Evolutionary conservation across 495 filamentous ascomycete genomes (phyloP), one percentile per base, ranked within the genome.

Genomic region (Viridothelium virens): DNA sequence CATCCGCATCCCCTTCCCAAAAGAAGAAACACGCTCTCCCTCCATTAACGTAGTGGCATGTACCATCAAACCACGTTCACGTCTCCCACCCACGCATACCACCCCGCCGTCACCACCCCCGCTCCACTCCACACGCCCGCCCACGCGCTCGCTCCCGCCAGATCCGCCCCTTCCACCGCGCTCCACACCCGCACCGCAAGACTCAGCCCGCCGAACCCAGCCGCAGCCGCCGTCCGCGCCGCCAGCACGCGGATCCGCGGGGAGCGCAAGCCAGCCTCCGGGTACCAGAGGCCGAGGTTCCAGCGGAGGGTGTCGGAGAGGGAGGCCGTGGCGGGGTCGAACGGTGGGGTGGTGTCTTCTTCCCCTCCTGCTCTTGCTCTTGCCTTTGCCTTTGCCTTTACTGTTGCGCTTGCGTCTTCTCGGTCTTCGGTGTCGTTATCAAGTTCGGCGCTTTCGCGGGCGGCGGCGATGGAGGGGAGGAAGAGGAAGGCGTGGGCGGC

Each of bases 401-500:
- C 25, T 25, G 0, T 25, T 25, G 25, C 25, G 25, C 25, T 25
- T 25, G 25, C 25, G 25, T 25, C 25, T 25, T 25, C 25, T 25
- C 25, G 25, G 25, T 25, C 25, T 25, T 25, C 25, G 25, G 25
- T 25, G 25, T 25, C 25, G 25, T 25, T 25, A 25, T 25, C 25
- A 25, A 25, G 25, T 25, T 25, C 25, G 25, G 25, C 25, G 25
- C 25, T 25, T 25, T 25, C 25, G 2, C 70, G 53, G 6, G 66
- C 44, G 14, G 74, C 70, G 34, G 70, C 72, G 41, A 74, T 67
- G 12, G 86, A 74, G 14, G 85, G 90, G 38, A 85, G 86, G 72
- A 95, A 92, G 65, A 96, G 83, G 74, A 95, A 91, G 59, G 81
- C 80, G 56, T 83, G 80, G 34, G 86, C 86, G 1, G 89, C 88